Base-by-base conservation (phyloP, 1,139 yeast genomes). In the Diutina catenulata region DNA sequence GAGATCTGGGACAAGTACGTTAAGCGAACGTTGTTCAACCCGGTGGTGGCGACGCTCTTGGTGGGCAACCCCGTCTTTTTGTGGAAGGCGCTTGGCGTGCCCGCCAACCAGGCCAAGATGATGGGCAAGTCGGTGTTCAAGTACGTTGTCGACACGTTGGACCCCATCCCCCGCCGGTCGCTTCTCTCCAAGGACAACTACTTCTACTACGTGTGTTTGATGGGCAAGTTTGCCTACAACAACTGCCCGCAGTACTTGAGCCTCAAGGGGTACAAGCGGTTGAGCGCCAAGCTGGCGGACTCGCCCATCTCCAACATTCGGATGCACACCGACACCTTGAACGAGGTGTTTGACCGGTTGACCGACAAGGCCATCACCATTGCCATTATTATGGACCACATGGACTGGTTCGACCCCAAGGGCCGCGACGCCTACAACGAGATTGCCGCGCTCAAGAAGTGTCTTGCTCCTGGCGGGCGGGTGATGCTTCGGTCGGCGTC, bases 11-110 rank as follows among this genome's bases (percentile, higher is more conserved):
- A 73, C 40, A 53, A 59, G 1, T 64, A 67, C 39, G 66, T 82
- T 41, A 74, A 77, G 44, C 91, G 91, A 4, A 73, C 80, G 4
- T 62, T 82, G 39, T 74, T 80, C 58, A 80, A 79, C 51, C 83
- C 84, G 14, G 48, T 80, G 36, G 78, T 81, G 39, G 78, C 81
- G 21, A 72, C 74, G 29, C 53, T 80, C 33, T 61, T 82, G 42
- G 72, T 82, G 37, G 88, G 88, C n/a, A 82, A 81, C 56, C 88
- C 91, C 10, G 57, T 81, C 24, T 82, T 82, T 55, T 64, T 82
- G 45, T 82, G 94, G 94, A 80, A 80, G 53, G 94, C 94, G 0
- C 67, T 82, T 35, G 94, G 94, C 13, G 94, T 82, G 38, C 94
- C 94, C 3, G 74, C 80, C 5, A 82, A 82, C 54, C 94, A 82